Conservation (phyloP, 2,329 filamentous ascomycete species). For the Byssoonygena ceratinophila region DNA sequence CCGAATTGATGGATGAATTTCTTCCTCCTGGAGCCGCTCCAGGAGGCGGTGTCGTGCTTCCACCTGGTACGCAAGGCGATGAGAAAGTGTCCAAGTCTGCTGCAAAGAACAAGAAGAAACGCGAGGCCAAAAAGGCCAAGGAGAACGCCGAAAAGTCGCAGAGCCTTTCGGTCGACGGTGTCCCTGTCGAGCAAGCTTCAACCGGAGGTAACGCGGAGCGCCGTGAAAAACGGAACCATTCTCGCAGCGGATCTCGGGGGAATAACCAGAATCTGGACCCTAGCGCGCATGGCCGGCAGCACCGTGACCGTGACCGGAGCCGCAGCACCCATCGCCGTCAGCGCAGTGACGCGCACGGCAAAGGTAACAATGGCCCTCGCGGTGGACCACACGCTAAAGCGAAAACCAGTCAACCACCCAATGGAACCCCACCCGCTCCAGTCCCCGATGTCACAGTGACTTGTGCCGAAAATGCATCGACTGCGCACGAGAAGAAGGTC, state of each 20-base stretch:
- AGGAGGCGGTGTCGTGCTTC: conserved; percentile 55
- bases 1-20: conserved; percentile 57
- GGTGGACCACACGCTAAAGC: conserved; percentile 2
- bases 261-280: conserved; percentile 30
- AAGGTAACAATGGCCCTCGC: conserved; percentile 11
- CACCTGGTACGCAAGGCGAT: conserved; percentile 54
- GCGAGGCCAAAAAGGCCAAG: conserved; percentile 81
- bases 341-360: conserved; percentile 18
- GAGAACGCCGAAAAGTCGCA: conserved; percentile 54
- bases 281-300: conserved; percentile 21
- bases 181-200: background rate
- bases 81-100: conserved; percentile 72
- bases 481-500: conserved; percentile 75
- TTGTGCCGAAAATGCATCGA: conserved; percentile 21
- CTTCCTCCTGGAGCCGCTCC: conserved; percentile 59
- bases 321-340: conserved; percentile 23
- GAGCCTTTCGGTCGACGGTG: conserved; percentile 30
- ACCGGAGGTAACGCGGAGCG: conserved; percentile 51
- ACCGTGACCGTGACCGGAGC: conserved; percentile 25
- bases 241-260: conserved; percentile 44
- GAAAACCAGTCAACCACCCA: conserved; percentile 18
- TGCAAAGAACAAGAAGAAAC: conserved; percentile 97
- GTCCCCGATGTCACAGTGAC: conserved; percentile 27
- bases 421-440: conserved; percentile 25
- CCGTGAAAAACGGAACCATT: conserved; percentile 39